Evolutionary conservation across 768 basidiomycete species (phyloP).

Genomic region (Phanerochaete carnosa): DNA sequence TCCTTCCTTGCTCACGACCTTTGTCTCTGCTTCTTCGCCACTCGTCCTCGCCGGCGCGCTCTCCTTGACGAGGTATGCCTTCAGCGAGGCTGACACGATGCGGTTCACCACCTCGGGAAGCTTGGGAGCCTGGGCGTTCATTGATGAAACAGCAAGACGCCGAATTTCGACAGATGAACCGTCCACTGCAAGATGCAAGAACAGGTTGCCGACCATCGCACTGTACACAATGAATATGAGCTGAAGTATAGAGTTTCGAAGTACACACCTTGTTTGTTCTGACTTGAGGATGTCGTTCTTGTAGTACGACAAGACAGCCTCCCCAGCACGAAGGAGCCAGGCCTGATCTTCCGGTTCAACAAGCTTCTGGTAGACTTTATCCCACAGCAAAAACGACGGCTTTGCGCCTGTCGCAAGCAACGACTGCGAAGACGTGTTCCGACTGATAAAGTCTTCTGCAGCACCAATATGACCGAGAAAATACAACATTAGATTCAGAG

Average conservation of each 20-base stretch:
- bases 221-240: constrained; percentile 31
- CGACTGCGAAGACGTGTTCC: constrained; percentile 44
- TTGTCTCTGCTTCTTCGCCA: constrained; percentile 35
- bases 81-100: constrained; percentile 61
- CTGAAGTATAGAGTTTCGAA: not conserved
- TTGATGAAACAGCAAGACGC: constrained; percentile 37
- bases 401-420: constrained; percentile 54
- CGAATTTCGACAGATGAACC: constrained; percentile 52
- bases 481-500: constrained; percentile 8
- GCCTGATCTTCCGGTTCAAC: constrained; percentile 56
- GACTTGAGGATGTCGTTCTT: constrained; percentile 49
- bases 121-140: constrained; percentile 36
- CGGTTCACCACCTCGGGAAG: constrained; percentile 47
- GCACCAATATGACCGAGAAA: constrained; percentile 11
- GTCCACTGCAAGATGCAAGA: constrained; percentile 68
- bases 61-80: constrained; percentile 41
- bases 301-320: constrained; percentile 47
- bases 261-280: constrained; percentile 50
- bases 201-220: constrained; percentile 57
- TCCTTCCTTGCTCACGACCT: constrained; percentile 45
- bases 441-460: constrained; percentile 46
- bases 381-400: constrained; percentile 84
- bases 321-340: constrained; percentile 73
- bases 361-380: constrained; percentile 80
- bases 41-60: constrained; percentile 24